phyloP scores from a whole-genome alignment of 1,284 basidiomycete species.

The Marasmius tenuissimus region DNA sequence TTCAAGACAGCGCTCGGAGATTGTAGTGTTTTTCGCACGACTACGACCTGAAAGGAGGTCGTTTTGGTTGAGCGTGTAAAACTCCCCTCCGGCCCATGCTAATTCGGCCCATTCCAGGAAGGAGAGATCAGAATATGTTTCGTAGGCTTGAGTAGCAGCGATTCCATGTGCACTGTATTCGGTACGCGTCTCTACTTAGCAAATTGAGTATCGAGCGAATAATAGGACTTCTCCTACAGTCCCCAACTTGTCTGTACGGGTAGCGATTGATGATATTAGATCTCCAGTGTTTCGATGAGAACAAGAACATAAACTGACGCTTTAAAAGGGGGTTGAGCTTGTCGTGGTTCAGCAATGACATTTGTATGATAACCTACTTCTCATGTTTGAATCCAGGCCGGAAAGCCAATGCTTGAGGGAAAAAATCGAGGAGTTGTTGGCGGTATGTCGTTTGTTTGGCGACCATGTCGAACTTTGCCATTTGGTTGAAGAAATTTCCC shows the following conservation, averaged over 20 bases:
- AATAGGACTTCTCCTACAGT: neutral
- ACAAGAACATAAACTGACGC: neutral
- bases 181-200: neutral
- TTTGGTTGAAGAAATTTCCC: neutral
- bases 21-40: neutral
- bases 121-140: neutral
- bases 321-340: neutral
- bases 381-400: neutral
- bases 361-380: neutral
- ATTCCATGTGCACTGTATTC: neutral
- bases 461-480: constrained; percentile 4
- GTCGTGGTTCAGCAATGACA: neutral
- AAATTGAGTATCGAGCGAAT: neutral
- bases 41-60: neutral
- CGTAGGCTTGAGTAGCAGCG: neutral
- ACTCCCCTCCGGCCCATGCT: neutral
- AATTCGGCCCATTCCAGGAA: neutral
- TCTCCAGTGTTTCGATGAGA: neutral
- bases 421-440: neutral
- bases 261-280: neutral
- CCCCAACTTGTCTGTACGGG: neutral
- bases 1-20: neutral
- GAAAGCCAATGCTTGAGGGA: neutral
- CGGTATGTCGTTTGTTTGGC: constrained; percentile 2
- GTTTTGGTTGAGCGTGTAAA: neutral